Conservation (phyloP, 1,284 basidiomycete genomes). For the Malassezia sp. region DNA sequence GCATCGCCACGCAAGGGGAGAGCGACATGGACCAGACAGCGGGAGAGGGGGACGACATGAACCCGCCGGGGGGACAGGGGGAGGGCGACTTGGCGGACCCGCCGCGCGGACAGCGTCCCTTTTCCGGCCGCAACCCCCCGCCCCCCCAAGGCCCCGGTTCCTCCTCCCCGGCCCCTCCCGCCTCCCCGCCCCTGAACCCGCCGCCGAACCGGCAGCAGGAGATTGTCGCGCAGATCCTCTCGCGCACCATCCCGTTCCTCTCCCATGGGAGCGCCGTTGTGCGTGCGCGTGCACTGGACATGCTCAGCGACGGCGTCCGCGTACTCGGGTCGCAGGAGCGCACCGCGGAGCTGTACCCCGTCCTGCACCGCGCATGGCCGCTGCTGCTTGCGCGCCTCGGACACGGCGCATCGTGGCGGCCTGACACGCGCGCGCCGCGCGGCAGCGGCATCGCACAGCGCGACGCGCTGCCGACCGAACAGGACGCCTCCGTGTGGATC, state of each 20-base stretch:
- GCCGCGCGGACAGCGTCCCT: too few relatives aligned
- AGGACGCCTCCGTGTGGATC: conserved; percentile 27
- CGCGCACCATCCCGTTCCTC: conserved; percentile 19
- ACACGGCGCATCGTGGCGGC: not conserved
- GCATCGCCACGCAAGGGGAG: too few relatives aligned
- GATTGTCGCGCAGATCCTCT: conserved; percentile 16
- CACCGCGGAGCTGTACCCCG: conserved; percentile 27
- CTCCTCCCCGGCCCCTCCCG: not conserved
- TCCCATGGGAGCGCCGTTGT: conserved; percentile 11
- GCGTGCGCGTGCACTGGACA: conserved; percentile 10
- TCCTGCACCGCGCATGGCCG: conserved; percentile 39
- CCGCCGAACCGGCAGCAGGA: conserved; percentile 2
- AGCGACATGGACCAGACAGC: too few relatives aligned
- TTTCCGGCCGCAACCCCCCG: too few relatives aligned
- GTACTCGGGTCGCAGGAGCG: conserved; percentile 16
- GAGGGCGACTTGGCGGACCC: conserved; percentile 1
- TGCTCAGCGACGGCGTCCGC: conserved; percentile 9
- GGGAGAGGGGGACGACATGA: not conserved
- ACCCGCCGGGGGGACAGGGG: not conserved
- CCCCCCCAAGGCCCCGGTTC: too few relatives aligned
- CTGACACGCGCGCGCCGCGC: not conserved
- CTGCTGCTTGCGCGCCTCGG: conserved; percentile 34
- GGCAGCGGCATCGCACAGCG: not conserved
- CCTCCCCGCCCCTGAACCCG: too few relatives aligned
- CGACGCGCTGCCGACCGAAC: conserved; percentile 15